phyloP scores from a whole-genome alignment of 495 filamentous ascomycete species.

The Tuber melanosporum region DNA sequence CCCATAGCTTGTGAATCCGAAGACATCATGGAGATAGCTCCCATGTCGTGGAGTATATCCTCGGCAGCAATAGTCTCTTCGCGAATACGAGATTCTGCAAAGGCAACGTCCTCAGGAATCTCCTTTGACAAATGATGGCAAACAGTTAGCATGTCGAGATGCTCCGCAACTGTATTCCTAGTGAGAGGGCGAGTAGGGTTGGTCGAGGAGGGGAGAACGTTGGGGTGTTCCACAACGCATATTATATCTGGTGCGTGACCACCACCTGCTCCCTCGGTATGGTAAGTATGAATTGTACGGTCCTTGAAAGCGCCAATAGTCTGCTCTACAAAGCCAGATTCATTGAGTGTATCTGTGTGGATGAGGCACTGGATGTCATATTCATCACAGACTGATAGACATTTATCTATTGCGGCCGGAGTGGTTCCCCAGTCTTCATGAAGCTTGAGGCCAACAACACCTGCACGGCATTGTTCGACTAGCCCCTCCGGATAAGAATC shows the following conservation, averaged over 20 bases:
- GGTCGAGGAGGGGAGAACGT: slow-evolving; percentile 86
- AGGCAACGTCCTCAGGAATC: slow-evolving; percentile 93
- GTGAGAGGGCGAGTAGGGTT: slow-evolving; percentile 95
- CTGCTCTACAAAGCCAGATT: slow-evolving; percentile 93
- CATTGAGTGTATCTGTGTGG: slow-evolving; percentile 96
- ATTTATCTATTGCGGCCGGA: slow-evolving; percentile 86
- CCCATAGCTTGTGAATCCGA: slow-evolving; percentile 98
- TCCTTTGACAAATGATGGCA: slow-evolving; percentile 90
- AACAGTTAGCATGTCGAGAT: slow-evolving; percentile 98
- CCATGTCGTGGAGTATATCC: slow-evolving; percentile 92
- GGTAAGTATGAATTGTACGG: slow-evolving; percentile 94
- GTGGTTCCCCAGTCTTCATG: slow-evolving; percentile 98
- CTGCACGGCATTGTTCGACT: slow-evolving; percentile 73
- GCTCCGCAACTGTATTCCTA: slow-evolving; percentile 88
- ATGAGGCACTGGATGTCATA: slow-evolving; percentile 92
- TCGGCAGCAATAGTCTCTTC: slow-evolving; percentile 96
- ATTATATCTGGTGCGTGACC: slow-evolving; percentile 98
- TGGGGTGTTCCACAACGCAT: slow-evolving; percentile 79
- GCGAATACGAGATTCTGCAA: slow-evolving; percentile 90
- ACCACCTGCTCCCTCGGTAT: slow-evolving; percentile 94
- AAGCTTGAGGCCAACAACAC: slow-evolving; percentile 84
- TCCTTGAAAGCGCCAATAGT: slow-evolving; percentile 81
- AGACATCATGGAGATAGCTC: slow-evolving; percentile 97
- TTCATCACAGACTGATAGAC: slow-evolving; percentile 80
- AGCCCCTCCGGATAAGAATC: slow-evolving; percentile 49